Evolutionary conservation across 139 green algal genomes (phyloP).

Genomic region (Monoraphidium neglectum): DNA sequence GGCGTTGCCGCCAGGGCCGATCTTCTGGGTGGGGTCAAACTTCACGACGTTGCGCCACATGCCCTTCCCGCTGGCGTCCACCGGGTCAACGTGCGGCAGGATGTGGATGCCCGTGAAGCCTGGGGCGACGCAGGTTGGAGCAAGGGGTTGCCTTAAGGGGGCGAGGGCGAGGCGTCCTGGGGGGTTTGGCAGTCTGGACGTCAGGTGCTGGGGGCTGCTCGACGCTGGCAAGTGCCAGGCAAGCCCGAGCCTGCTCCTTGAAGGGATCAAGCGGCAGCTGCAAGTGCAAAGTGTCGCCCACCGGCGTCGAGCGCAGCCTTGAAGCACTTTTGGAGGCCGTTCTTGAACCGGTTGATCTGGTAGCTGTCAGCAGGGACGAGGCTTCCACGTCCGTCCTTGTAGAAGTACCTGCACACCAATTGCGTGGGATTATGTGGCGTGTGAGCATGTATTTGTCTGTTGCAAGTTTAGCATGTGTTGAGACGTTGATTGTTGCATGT

Average conservation of each 20-base stretch:
- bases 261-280: too few species aligned
- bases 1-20: not conserved
- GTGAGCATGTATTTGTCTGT: not conserved
- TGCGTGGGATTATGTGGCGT: not conserved
- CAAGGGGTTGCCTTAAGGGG: too few species aligned
- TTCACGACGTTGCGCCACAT: slow-evolving; percentile 21
- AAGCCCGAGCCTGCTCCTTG: too few species aligned
- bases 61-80: not conserved
- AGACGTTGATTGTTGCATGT: too few species aligned
- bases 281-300: not conserved
- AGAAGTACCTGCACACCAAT: too few species aligned
- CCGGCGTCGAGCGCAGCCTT: slow-evolving; percentile 1
- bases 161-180: too few species aligned
- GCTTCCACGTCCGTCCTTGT: not conserved
- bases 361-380: not conserved
- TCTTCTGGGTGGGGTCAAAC: not conserved
- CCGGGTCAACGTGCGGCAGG: slow-evolving; percentile 5
- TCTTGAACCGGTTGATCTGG: not conserved
- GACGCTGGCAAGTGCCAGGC: too few species aligned
- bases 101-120: slow-evolving; percentile 21
- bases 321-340: slow-evolving; percentile 5
- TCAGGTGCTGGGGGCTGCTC: too few species aligned
- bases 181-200: too few species aligned
- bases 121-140: not conserved
- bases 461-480: not conserved